phyloP scores from a whole-genome alignment of 2,329 filamentous ascomycete genomes.

The Corniculantispora saksenae region DNA sequence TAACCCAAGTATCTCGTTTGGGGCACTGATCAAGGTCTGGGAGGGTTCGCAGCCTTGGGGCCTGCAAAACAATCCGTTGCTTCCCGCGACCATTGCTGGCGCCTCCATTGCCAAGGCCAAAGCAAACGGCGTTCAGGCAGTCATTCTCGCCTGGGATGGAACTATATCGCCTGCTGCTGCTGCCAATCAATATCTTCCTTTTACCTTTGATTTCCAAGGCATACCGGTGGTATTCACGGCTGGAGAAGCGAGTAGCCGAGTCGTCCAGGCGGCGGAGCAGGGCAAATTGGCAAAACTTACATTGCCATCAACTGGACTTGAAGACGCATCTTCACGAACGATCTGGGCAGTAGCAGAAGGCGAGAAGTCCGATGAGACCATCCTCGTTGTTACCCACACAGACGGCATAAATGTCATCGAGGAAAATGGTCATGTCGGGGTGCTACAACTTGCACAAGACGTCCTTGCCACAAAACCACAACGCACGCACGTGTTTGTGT shows the following conservation, averaged over 20 bases:
- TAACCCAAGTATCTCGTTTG: background rate
- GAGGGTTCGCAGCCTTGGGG: background rate
- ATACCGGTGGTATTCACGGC: background rate
- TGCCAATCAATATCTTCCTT: background rate
- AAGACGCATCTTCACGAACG: background rate
- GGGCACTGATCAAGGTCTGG: background rate
- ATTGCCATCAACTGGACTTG: background rate
- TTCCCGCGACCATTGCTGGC: background rate
- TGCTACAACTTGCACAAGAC: background rate
- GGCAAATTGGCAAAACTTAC: background rate
- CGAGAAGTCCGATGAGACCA: background rate
- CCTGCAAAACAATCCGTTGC: background rate
- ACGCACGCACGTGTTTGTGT: background rate
- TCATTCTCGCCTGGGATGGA: background rate
- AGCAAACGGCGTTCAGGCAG: background rate
- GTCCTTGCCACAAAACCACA: background rate
- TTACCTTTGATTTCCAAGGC: background rate
- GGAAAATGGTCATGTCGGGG: background rate
- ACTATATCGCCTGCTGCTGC: background rate
- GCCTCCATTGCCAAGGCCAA: background rate
- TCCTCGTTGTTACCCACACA: background rate
- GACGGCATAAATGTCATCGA: background rate
- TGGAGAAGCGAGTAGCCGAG: background rate
- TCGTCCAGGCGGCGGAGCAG: background rate
- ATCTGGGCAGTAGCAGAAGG: background rate